Evolutionary conservation across 345 rosid genomes (phyloP).

Genomic region (Draba incana): DNA sequence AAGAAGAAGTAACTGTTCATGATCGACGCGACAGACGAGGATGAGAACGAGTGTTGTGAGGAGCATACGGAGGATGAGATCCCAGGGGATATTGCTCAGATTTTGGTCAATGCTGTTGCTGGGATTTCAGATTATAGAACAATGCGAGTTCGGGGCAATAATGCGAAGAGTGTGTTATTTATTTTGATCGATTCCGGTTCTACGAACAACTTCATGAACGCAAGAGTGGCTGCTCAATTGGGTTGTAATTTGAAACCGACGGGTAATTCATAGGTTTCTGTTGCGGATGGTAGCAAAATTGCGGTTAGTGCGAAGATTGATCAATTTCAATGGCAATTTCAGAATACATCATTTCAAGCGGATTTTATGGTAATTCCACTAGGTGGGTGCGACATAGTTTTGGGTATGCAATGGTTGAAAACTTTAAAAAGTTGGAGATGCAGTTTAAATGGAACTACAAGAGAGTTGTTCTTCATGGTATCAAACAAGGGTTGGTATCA

Average conservation of each 20-base stretch:
- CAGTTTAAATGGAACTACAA: neutral
- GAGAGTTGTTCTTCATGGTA: neutral
- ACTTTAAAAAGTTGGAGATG: neutral
- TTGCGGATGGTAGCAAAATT: neutral
- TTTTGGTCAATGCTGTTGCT: no score
- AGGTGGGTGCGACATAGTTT: neutral
- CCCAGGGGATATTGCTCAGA: no score
- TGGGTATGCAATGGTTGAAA: neutral
- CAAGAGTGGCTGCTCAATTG: neutral
- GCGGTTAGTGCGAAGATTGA: neutral
- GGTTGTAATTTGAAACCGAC: neutral
- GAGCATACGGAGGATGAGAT: no score
- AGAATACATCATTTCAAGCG: neutral
- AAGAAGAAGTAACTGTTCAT: no score
- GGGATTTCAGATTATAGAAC: no score
- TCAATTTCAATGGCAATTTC: neutral
- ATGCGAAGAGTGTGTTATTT: neutral
- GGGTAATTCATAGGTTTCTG: fast-evolving
- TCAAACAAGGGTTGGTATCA: neutral
- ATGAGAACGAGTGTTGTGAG: no score
- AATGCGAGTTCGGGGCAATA: no score
- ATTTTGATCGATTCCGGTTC: neutral
- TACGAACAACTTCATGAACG: neutral
- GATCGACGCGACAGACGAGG: no score
- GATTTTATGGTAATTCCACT: neutral